A percentile compares a stretch with the other conserved stretches of the same genome.
phyloP scores from a whole-genome alignment of 495 filamentous ascomycete genomes.

The Podospora sp. region DNA sequence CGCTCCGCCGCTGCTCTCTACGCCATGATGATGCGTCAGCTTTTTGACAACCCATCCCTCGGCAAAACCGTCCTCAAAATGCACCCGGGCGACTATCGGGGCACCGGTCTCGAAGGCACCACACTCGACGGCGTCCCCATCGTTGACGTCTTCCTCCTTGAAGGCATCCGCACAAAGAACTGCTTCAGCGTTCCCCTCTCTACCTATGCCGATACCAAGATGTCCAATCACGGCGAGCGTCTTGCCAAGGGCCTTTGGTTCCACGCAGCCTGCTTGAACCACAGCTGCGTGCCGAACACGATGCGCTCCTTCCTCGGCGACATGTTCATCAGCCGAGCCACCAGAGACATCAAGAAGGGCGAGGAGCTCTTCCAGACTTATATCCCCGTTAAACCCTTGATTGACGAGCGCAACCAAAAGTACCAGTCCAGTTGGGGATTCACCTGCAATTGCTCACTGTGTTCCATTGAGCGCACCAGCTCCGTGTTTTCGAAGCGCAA shows the following conservation, averaged over 20 bases:
- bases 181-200: slow-evolving; percentile 51
- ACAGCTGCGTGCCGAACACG: slow-evolving; percentile 57
- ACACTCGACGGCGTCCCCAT: slow-evolving; percentile 51
- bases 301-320: slow-evolving; percentile 60
- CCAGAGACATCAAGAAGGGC: slow-evolving; percentile 42
- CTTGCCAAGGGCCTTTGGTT: slow-evolving; percentile 56
- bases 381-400: slow-evolving; percentile 32
- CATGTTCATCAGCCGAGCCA: slow-evolving; percentile 57
- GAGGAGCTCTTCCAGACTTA: slow-evolving; percentile 55
- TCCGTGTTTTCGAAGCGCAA: slow-evolving; percentile 27
- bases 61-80: slow-evolving; percentile 42
- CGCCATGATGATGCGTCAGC: slow-evolving; percentile 46
- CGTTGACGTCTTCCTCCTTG: slow-evolving; percentile 55
- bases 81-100: slow-evolving; percentile 43
- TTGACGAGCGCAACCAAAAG: slow-evolving; percentile 22
- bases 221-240: slow-evolving; percentile 23
- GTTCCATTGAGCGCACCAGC: slow-evolving; percentile 33
- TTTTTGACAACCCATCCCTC: slow-evolving; percentile 55
- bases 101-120: slow-evolving; percentile 35
- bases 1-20: slow-evolving; percentile 46
- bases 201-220: slow-evolving; percentile 41
- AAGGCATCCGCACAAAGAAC: slow-evolving; percentile 51
- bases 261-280: slow-evolving; percentile 57
- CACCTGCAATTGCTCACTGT: slow-evolving; percentile 50
- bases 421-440: slow-evolving; percentile 51